Percentiles rank a stretch among this genome's conserved stretches.
phyloP scores from a whole-genome alignment of 2,329 filamentous ascomycete species.

The Fusarium duplospermum region DNA sequence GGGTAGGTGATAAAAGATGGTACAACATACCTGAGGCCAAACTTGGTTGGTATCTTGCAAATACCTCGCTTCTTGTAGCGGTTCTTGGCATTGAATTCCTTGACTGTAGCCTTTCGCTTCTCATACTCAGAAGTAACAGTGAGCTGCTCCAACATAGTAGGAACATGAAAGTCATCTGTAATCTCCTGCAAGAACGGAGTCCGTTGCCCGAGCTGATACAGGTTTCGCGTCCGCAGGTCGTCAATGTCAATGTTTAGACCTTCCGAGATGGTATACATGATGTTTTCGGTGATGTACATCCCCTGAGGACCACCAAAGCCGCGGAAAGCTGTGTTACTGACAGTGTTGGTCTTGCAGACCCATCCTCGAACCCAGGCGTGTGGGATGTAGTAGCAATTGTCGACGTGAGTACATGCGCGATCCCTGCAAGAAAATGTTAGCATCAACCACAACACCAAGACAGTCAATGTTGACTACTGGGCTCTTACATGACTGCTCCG shows the following conservation, averaged over 20 bases:
- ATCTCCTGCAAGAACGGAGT: slow-evolving; percentile 18
- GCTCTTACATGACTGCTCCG: slow-evolving; percentile 67
- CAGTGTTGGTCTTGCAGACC: slow-evolving; percentile 57
- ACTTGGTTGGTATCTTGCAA: slow-evolving; percentile 88
- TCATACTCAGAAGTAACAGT: not conserved
- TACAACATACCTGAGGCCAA: slow-evolving; percentile 75
- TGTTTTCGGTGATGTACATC: slow-evolving; percentile 15
- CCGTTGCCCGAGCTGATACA: slow-evolving; percentile 11
- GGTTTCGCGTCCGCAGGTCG: not conserved
- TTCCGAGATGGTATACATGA: slow-evolving; percentile 9
- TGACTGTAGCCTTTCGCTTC: not conserved
- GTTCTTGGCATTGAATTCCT: slow-evolving; percentile 79
- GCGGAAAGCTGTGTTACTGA: slow-evolving; percentile 19
- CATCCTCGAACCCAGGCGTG: slow-evolving; percentile 83
- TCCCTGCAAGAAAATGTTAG: slow-evolving; percentile 63
- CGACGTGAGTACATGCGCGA: slow-evolving; percentile 81
- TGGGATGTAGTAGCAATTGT: slow-evolving; percentile 85
- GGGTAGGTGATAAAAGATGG: too few species aligned
- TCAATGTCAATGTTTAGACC: slow-evolving; percentile 10
- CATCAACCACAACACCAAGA: not conserved
- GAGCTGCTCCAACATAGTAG: slow-evolving; percentile 9
- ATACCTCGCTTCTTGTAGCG: slow-evolving; percentile 91
- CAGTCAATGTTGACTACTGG: too few species aligned
- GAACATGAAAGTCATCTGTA: slow-evolving; percentile 10
- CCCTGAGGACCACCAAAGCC: slow-evolving; percentile 15